Conservation (phyloP, 331 rosid genomes). For the Acacia pycnantha region DNA sequence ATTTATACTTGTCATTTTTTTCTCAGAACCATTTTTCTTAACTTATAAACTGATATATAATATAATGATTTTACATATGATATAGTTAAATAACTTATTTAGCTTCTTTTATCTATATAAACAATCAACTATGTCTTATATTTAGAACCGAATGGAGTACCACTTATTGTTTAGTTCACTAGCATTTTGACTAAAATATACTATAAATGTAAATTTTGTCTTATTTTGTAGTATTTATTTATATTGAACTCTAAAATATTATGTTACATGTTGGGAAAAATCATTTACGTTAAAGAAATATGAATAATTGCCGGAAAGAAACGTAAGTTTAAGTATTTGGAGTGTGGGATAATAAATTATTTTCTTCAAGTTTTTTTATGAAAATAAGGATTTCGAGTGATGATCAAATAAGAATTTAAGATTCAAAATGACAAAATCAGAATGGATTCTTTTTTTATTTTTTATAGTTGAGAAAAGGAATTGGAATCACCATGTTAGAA, state of each 20-base stretch:
- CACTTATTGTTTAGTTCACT: no score
- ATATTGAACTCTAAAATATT: neutral
- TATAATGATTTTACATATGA: no score
- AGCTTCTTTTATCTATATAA: no score
- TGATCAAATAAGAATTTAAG: neutral
- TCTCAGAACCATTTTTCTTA: no score
- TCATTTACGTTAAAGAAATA: neutral
- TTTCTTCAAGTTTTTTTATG: neutral
- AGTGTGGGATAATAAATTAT: neutral
- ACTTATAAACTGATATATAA: no score
- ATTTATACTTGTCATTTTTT: no score
- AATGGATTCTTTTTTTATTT: neutral
- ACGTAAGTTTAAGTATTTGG: neutral
- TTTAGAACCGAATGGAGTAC: accelerated
- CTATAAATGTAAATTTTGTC: neutral
- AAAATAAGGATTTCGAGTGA: neutral
- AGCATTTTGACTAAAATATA: neutral
- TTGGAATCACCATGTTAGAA: neutral
- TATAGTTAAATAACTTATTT: no score
- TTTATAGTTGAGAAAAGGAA: neutral
- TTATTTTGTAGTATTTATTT: neutral
- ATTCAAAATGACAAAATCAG: neutral
- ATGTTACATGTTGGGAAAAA: neutral
- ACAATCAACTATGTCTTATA: no score
- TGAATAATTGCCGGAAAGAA: neutral